Evolutionary conservation across 2,329 filamentous ascomycete species (phyloP), one percentile per base, ranked within the genome.

Genomic region (Sphaerulina musiva): DNA sequence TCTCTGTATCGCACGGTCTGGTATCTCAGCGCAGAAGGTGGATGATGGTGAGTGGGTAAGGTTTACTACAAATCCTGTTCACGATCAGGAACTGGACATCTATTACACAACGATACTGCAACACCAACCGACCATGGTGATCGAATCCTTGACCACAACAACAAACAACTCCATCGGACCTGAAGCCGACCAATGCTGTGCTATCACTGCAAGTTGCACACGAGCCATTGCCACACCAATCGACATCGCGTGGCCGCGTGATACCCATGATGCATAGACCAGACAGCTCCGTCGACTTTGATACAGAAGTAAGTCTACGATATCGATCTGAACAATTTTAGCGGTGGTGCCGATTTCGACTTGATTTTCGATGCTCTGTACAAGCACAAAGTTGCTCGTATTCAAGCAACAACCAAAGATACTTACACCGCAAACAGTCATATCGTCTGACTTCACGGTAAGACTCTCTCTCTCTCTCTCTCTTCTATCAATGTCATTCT

Each of bases 271-370:
- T 47, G 9, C 56, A 58, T 45, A 38, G 32, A 12, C 20, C 43
- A 14, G 31, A 36, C 3, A 58, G 55, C 48, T 55, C 53, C 10
- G 53, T 53, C 38, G 56, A 53, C 36, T 58, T 58, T 32, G 56
- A 53, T n/a, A 53, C 56, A 41, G 56, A 58, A 26, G 42, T 58
- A 58, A 26, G 42, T 58, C 17, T 53, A 51, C 34, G 56, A 46
- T 10, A 56, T 58, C 32, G 56, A 58, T 42, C 42, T 58, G 17
- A 58, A 58, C 49, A 38, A 53, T 36, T 56, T 58, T 46, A 53
- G 40, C 7, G 53, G 53, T 44, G 53, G 53, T 44, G 53, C 48
- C 17, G 56, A 58, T 45, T 58, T 58, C 32, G 49, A 48, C 20
- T 51, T 58, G 8, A 58, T 58, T 20, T 48, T 31, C 17, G 56